Base-by-base conservation (phyloP, 148 eudicot genomes). In the Polygonum maritimum region DNA sequence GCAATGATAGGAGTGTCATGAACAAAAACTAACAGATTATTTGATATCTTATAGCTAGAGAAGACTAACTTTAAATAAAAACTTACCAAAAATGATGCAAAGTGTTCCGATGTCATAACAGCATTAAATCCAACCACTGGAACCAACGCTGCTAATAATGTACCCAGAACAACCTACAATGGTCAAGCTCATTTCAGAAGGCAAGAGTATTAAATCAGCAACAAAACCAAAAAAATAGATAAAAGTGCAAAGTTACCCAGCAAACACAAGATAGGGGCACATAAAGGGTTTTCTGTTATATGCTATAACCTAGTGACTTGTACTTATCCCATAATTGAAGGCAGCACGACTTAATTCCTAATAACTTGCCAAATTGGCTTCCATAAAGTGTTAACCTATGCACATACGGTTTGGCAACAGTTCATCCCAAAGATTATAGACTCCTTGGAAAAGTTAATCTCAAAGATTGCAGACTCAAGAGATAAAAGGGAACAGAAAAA, bases 101-200 rank as follows among this genome's bases (percentile, higher is more conserved):
- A 94, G 87, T 95, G 99, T 77, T 95, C 99, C 12, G 99, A 95
- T 73, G 99, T 95, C 92, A 95, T 79, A 65, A 95, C 91, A 15
- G 99, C 99, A 81, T 95, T 95, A 80, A 95, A 95, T 77, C 99
- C 99, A 76, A 95, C 99, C 84, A 95, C 99, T 77, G 99, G 99
- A 76, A 95, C 99, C 87, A 95, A 81, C 47, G 99, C 90, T 71
- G 99, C 99, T 76, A 95, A 79, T 78, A 95, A 78, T 71, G 99
- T 95, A 74, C 99, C 99, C 81, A 95, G 79, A 76, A 95, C 91
- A 83, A 95, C 94, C 99, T 95, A 93, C 86, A 88, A 19, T 76
- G 70, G 9, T 3, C 16, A 63, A 73, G 63, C 22, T 35, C 71
- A 41, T 36, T 67, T 67, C 44, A 67, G 44, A 67, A 14, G 7